Conservation (phyloP, 2,329 filamentous ascomycete species). For the Dactylellina parvicollis region DNA sequence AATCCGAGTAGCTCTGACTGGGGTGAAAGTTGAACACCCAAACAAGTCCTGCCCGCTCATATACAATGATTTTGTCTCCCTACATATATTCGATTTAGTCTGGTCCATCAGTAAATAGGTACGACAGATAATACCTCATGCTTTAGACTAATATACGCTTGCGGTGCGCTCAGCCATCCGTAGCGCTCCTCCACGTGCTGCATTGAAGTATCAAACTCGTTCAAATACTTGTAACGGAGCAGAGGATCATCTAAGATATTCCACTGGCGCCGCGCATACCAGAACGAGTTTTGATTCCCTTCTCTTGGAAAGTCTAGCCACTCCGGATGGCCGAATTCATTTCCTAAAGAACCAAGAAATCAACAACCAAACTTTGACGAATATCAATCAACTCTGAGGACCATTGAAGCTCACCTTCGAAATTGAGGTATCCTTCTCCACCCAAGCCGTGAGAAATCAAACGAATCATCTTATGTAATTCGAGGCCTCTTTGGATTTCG, state of each 20-base stretch:
- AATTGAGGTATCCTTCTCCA: conserved; percentile 97
- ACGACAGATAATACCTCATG: conserved; percentile 68
- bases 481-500: conserved; percentile 87
- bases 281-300: conserved; percentile 92
- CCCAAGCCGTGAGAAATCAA: conserved; percentile 90
- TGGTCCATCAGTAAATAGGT: background rate
- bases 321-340: conserved; percentile 98
- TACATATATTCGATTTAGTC: background rate
- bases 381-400: too few species aligned
- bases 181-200: conserved; percentile 86
- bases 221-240: conserved; percentile 88
- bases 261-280: conserved; percentile 91
- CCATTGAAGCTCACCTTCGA: conserved; percentile 71
- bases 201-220: conserved; percentile 93
- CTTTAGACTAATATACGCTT: conserved; percentile 94
- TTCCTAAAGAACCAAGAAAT: conserved; percentile 65
- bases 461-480: conserved; percentile 96
- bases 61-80: conserved; percentile 91
- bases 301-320: conserved; percentile 98
- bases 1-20: conserved; percentile 85
- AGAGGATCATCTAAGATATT: conserved; percentile 88
- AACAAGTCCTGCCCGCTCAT: conserved; percentile 87
- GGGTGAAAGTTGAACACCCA: conserved; percentile 98
- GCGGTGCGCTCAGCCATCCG: conserved; percentile 84
- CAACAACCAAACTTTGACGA: background rate